Evolutionary conservation across 208 protist genomes (phyloP).

Genomic region (Leishmania major): DNA sequence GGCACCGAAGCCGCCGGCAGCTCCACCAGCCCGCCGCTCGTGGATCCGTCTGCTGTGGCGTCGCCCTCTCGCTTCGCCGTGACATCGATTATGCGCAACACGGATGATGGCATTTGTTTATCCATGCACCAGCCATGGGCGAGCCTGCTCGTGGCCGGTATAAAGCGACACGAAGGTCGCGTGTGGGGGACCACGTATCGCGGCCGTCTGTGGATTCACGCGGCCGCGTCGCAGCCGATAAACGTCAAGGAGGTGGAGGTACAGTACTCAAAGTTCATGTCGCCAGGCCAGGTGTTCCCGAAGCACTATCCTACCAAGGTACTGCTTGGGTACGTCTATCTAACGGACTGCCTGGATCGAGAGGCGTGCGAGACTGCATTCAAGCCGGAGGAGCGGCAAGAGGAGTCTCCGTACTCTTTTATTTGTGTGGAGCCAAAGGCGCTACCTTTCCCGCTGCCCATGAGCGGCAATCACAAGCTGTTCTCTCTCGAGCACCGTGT

Average conservation of each 20-base stretch:
- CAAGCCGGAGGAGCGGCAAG: conserved; percentile 65
- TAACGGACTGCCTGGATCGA: conserved; percentile 76
- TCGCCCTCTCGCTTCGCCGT: conserved; percentile 39
- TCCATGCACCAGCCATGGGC: conserved; percentile 96
- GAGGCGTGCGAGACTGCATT: conserved; percentile 65
- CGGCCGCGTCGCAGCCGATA: conserved; percentile 59
- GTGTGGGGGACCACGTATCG: conserved; percentile 85
- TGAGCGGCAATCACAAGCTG: conserved; percentile 91
- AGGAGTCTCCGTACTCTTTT: conserved; percentile 85
- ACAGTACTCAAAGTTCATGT: conserved; percentile 71
- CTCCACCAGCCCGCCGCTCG: conserved; percentile 11
- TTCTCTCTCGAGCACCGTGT: conserved; percentile 84
- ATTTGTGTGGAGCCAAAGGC: conserved; percentile 81
- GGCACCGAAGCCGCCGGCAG: conserved; percentile 7
- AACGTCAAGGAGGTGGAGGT: conserved; percentile 77
- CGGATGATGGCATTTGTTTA: conserved; percentile 86
- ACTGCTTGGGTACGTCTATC: conserved; percentile 90
- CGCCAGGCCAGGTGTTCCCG: conserved; percentile 61
- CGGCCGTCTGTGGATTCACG: conserved; percentile 93
- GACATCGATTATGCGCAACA: conserved; percentile 58
- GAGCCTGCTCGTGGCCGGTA: conserved; percentile 87
- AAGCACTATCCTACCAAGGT: conserved; percentile 89
- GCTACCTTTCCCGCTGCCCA: conserved; percentile 87
- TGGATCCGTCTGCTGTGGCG: conserved; percentile 8
- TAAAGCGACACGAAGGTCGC: conserved; percentile 93